Evolutionary conservation across 805 yeast species (phyloP).

Genomic region (Spathaspora girioi): DNA sequence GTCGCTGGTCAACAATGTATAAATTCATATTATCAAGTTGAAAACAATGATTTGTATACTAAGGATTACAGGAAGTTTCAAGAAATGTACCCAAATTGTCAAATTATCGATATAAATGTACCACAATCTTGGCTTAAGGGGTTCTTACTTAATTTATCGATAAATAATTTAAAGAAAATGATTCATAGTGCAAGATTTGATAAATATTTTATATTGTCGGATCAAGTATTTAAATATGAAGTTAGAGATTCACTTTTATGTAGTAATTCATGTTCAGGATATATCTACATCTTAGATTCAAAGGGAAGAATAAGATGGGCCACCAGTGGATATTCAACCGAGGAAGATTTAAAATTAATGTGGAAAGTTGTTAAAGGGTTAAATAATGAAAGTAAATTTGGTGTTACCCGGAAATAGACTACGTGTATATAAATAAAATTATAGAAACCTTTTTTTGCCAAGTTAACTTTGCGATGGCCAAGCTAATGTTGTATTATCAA

Average conservation of each 20-base stretch:
- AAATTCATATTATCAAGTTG: slow-evolving; percentile 52
- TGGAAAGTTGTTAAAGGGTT: slow-evolving; percentile 67
- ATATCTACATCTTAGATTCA: slow-evolving; percentile 72
- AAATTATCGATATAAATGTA: slow-evolving; percentile 71
- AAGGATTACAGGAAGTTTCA: slow-evolving; percentile 35
- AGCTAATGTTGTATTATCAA: too few species aligned
- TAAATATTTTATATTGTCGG: slow-evolving; percentile 62
- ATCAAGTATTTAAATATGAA: slow-evolving; percentile 52
- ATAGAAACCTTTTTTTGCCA: not conserved
- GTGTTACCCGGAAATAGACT: not conserved
- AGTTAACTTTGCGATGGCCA: not conserved
- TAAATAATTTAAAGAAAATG: slow-evolving; percentile 38
- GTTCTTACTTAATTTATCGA: slow-evolving; percentile 47
- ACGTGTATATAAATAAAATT: not conserved
- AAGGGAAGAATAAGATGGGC: slow-evolving; percentile 85
- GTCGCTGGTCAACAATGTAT: slow-evolving; percentile 69
- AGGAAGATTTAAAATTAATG: slow-evolving; percentile 57
- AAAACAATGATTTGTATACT: slow-evolving; percentile 37
- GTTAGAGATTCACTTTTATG: slow-evolving; percentile 58
- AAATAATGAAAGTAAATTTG: slow-evolving; percentile 38
- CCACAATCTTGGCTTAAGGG: slow-evolving; percentile 75
- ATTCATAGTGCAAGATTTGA: slow-evolving; percentile 50
- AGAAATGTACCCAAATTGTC: slow-evolving; percentile 48
- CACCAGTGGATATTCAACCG: slow-evolving; percentile 75
- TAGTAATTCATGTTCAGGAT: slow-evolving; percentile 79